A percentile compares a stretch with the other conserved stretches of the same genome.
Conservation (phyloP, 139 green algal genomes). For the Asterochloris erici region DNA sequence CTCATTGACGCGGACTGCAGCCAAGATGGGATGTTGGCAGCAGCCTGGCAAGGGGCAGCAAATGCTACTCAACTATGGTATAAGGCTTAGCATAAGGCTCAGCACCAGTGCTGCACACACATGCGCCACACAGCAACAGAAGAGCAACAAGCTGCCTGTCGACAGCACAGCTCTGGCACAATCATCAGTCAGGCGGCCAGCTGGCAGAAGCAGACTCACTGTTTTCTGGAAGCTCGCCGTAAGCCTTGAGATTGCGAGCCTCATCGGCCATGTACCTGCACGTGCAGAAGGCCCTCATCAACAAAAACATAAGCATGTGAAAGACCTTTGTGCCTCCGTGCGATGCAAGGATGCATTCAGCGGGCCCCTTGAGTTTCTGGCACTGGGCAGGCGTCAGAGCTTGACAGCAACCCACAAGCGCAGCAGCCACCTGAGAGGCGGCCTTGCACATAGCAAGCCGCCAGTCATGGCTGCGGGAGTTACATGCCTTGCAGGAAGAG, state of each 20-base stretch:
- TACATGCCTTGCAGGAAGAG: no score
- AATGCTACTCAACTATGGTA: neutral
- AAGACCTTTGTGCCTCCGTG: no score
- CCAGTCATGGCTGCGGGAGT: no score
- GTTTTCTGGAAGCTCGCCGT: conserved; percentile 97
- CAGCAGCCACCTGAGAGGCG: no score
- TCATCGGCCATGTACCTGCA: conserved; percentile 90
- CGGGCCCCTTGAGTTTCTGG: no score
- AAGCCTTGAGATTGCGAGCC: conserved; percentile 91
- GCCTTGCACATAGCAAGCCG: no score
- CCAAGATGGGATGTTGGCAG: neutral
- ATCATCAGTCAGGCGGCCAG: neutral
- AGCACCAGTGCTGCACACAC: no score
- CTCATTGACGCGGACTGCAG: conserved; percentile 64
- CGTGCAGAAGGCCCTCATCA: no score
- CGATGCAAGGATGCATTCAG: no score
- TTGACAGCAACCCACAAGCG: no score
- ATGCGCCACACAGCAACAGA: neutral
- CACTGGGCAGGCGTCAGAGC: no score
- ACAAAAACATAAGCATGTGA: no score
- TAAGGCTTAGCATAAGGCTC: neutral
- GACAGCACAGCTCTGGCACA: neutral
- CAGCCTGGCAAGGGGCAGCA: neutral
- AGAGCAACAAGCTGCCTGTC: neutral
- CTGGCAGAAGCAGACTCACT: conserved; percentile 34